Conservation (phyloP, 441 rosid genomes). For the Biscutella laevigata region DNA sequence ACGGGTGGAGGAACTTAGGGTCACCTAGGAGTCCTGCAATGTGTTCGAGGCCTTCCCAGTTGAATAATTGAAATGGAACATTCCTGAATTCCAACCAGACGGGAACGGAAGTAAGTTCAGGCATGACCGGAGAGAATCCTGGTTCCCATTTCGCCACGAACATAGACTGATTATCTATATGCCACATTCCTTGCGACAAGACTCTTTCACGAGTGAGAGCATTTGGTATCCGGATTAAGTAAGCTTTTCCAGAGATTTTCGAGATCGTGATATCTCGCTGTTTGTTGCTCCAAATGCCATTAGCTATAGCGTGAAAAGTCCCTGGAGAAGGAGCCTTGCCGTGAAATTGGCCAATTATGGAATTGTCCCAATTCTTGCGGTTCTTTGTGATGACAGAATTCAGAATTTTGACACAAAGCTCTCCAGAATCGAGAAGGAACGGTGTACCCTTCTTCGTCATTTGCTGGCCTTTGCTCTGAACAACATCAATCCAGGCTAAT, state of each 20-base stretch:
- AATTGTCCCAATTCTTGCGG: not conserved
- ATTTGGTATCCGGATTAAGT: not conserved
- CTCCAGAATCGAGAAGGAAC: not conserved
- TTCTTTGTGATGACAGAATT: not conserved
- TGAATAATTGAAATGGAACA: not conserved
- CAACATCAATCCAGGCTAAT: too few relatives aligned
- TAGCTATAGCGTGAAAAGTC: not conserved
- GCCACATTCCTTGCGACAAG: not conserved
- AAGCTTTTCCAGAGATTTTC: too few relatives aligned
- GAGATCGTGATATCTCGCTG: not conserved
- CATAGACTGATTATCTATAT: not conserved
- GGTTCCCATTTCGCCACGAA: not conserved
- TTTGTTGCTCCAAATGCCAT: not conserved
- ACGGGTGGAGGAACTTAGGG: not conserved
- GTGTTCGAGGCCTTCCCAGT: not conserved
- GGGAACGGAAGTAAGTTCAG: not conserved
- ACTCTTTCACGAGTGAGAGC: not conserved
- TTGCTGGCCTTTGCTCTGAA: too few relatives aligned
- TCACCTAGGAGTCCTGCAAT: not conserved
- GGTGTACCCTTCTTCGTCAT: too few relatives aligned
- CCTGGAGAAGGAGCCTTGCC: not conserved
- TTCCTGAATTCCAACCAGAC: not conserved
- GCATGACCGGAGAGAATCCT: not conserved
- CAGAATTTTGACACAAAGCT: not conserved
- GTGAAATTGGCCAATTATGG: not conserved